Conservation (phyloP, 2,329 filamentous ascomycete genomes). For the Fusarium oxysporum region DNA sequence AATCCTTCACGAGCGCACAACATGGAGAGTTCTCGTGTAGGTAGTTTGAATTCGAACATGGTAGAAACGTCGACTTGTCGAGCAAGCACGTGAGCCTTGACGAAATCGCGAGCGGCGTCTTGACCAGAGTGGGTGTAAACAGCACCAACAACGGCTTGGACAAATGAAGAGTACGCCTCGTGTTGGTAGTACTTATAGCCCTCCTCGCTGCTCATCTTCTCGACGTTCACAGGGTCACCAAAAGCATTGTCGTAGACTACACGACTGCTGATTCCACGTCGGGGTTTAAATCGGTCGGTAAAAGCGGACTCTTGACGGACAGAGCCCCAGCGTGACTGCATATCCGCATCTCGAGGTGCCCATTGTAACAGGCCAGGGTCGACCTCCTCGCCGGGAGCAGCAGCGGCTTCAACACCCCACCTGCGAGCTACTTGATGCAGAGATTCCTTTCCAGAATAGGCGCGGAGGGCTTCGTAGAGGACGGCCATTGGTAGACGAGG, state of each 20-base stretch:
- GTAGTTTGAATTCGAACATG: constrained; percentile 86
- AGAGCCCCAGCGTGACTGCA: constrained; percentile 63
- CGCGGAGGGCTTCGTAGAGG: constrained; percentile 85
- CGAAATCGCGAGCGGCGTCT: constrained; percentile 82
- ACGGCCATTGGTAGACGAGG: constrained; percentile 92
- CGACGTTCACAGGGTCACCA: constrained; percentile 66
- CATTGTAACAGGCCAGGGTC: constrained; percentile 93
- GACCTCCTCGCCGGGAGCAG: constrained; percentile 87
- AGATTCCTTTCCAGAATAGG: constrained; percentile 81
- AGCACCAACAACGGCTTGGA: constrained; percentile 84
- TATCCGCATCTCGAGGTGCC: constrained; percentile 60
- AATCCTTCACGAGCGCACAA: constrained; percentile 92
- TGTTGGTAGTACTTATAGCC: constrained; percentile 77
- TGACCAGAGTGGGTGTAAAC: constrained; percentile 88
- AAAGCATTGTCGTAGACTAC: constrained; percentile 88
- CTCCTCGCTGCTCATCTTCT: constrained; percentile 44
- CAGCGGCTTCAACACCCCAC: constrained; percentile 94
- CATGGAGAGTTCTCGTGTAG: constrained; percentile 83
- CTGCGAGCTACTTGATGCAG: constrained; percentile 79
- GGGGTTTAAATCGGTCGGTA: constrained; percentile 58
- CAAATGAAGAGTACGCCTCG: constrained; percentile 77
- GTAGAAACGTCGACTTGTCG: constrained; percentile 79
- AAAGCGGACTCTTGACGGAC: constrained; percentile 62
- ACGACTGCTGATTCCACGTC: constrained; percentile 79
- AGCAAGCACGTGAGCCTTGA: constrained; percentile 84